phyloP scores from a whole-genome alignment of 768 basidiomycete genomes.

The Austroboletus eburneus region DNA sequence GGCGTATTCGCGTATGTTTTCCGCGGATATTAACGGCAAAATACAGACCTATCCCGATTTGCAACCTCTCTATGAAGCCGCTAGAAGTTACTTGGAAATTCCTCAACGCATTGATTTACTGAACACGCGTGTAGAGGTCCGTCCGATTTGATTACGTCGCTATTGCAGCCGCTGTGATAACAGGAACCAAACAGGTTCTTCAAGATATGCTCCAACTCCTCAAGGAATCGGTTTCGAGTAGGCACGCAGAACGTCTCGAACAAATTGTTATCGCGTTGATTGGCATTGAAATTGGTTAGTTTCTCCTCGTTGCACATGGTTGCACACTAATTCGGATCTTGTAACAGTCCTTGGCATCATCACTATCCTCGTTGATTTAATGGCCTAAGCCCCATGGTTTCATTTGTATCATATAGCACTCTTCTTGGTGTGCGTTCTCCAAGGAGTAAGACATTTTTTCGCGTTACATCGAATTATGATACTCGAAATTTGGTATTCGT shows the following conservation, averaged over 20 bases:
- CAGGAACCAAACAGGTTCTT: slow-evolving; percentile 54
- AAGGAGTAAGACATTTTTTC: slow-evolving; percentile 2
- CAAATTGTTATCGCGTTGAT: slow-evolving; percentile 91
- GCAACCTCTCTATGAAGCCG: slow-evolving; percentile 91
- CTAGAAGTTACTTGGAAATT: slow-evolving; percentile 91
- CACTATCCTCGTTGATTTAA: slow-evolving; percentile 84
- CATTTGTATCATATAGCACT: slow-evolving; percentile 10
- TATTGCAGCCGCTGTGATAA: neutral
- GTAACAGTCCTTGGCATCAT: slow-evolving; percentile 77
- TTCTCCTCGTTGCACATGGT: neutral
- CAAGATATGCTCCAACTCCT: slow-evolving; percentile 96
- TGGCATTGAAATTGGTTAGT: slow-evolving; percentile 78
- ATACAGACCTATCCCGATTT: slow-evolving; percentile 86
- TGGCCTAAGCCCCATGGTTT: slow-evolving; percentile 37
- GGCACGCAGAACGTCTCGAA: slow-evolving; percentile 87
- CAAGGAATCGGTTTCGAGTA: slow-evolving; percentile 90
- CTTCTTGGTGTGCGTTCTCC: slow-evolving; percentile 1
- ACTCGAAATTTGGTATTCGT: neutral
- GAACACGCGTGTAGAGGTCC: slow-evolving; percentile 88
- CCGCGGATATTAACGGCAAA: slow-evolving; percentile 18
- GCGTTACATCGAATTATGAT: slow-evolving; percentile 6
- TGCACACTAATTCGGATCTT: slow-evolving; percentile 2
- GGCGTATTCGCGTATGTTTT: neutral
- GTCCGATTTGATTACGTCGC: slow-evolving; percentile 17
- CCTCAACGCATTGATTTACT: slow-evolving; percentile 90